Base-by-base conservation (phyloP, 768 basidiomycete genomes). In the Hericium coralloides region DNA sequence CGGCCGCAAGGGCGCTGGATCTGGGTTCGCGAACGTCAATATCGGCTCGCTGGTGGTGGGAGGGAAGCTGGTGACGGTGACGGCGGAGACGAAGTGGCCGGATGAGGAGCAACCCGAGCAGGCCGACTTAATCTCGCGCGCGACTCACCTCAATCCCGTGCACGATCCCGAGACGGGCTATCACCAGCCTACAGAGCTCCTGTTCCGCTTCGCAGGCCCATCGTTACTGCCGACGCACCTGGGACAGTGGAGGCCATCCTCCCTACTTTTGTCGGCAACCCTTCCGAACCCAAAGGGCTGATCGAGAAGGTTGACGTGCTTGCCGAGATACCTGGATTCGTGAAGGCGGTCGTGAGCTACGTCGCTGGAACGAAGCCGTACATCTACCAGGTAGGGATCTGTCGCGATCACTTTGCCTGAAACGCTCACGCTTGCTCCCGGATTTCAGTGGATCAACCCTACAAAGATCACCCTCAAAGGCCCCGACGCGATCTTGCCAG, bases 241-340 rank as follows among this genome's bases (percentile, higher is more conserved):
- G 83, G 85, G 14, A 67, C 69, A 2, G 68, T 90, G 38, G 72
- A 80, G 38, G 89, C 84, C 12, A 77, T 75, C 20, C 60, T 89
- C 38, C 63, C 74, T 20, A 73, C 79, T 37, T 80, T 85, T 56
- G 71, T 93, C 48, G 86, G 89, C 23, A 68, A 73, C 52, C 72
- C 81, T 25, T 69, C 73, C 55, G 68, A 72, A n/a, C 82, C 84
- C 14, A 83, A 81, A 39, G 92, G 92, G 0, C 73, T 97, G 63
- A 79, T 95, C 52, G 91, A 93, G 70, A 94, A 95, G 71, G 91
- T 98, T 25, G 94, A 99, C 65, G 84, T 98, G 2, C 79, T 99
- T 9, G 94, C 89, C 5, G 95, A 99, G 74, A 91, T 97, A 61
- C 97, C 97, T 12, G 85, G 87, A 59, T 84, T 95, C 55, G 73